phyloP scores from a whole-genome alignment of 1,284 basidiomycete genomes.

The Coniophora puteana region DNA sequence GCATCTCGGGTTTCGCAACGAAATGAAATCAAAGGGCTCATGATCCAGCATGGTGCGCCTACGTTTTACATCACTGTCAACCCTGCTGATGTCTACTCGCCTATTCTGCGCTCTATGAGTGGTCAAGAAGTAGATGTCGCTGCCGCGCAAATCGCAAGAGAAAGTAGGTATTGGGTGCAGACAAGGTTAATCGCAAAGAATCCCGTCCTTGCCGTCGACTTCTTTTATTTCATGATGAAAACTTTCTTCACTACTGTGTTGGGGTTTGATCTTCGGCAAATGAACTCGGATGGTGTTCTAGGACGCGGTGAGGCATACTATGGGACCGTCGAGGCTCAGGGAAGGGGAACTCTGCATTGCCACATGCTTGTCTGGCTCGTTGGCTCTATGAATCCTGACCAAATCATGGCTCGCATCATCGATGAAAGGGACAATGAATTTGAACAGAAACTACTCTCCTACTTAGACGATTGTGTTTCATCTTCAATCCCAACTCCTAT shows the following conservation, averaged over 20 bases:
- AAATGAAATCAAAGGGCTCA: slow-evolving; percentile 34
- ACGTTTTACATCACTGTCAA: slow-evolving; percentile 38
- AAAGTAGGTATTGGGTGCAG: slow-evolving; percentile 24
- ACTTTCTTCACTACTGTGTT: slow-evolving; percentile 29
- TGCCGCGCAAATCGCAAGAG: slow-evolving; percentile 20
- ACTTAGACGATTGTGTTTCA: slow-evolving; percentile 28
- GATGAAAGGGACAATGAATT: slow-evolving; percentile 18
- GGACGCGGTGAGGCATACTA: slow-evolving; percentile 33
- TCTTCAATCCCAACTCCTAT: background rate
- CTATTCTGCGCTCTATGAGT: slow-evolving; percentile 30
- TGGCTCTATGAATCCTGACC: slow-evolving; percentile 30
- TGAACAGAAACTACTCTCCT: slow-evolving; percentile 17
- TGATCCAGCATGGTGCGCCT: slow-evolving; percentile 26
- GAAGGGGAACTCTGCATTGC: slow-evolving; percentile 35
- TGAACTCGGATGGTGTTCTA: slow-evolving; percentile 23
- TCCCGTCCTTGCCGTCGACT: slow-evolving; percentile 30
- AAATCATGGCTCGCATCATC: slow-evolving; percentile 24
- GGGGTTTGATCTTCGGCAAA: slow-evolving; percentile 15
- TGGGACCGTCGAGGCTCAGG: slow-evolving; percentile 41
- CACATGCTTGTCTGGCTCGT: slow-evolving; percentile 43
- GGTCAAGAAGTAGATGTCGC: slow-evolving; percentile 31
- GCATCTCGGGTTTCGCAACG: slow-evolving; percentile 23
- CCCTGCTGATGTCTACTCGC: slow-evolving; percentile 36
- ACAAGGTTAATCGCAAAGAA: slow-evolving; percentile 30
- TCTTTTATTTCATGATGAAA: slow-evolving; percentile 36